Evolutionary conservation across 768 basidiomycete genomes (phyloP).

Genomic region (Boletus tylopilopsis): DNA sequence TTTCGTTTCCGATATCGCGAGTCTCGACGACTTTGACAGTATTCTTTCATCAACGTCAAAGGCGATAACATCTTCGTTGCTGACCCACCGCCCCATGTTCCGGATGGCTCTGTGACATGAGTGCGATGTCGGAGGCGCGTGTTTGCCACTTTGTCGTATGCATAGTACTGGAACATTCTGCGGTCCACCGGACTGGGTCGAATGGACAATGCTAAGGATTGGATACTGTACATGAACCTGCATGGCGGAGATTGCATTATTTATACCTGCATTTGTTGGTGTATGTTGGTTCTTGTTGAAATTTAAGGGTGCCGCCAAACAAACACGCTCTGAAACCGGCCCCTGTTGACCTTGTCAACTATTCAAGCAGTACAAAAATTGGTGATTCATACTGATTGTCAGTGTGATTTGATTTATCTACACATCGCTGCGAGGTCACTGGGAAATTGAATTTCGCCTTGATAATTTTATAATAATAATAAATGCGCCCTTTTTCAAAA

Average conservation of each 20-base stretch:
- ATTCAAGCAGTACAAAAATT: neutral
- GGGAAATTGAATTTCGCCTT: too few species aligned
- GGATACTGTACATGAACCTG: slow-evolving; percentile 8
- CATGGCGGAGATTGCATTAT: too few species aligned
- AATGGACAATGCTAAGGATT: slow-evolving; percentile 16
- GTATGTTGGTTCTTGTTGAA: slow-evolving; percentile 17
- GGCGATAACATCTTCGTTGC: slow-evolving; percentile 47
- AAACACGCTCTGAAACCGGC: too few species aligned
- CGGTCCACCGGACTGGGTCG: neutral
- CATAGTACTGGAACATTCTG: neutral
- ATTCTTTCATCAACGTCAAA: slow-evolving; percentile 52
- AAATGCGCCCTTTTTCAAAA: neutral
- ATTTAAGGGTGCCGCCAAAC: slow-evolving; percentile 11
- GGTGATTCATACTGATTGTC: too few species aligned
- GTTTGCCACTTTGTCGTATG: slow-evolving; percentile 2
- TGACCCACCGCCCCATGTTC: slow-evolving; percentile 11
- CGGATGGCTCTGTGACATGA: slow-evolving; percentile 14
- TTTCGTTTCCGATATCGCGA: too few species aligned
- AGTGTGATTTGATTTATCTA: too few species aligned
- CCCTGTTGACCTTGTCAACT: too few species aligned
- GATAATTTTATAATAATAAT: too few species aligned
- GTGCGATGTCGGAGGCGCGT: neutral
- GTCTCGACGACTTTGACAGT: slow-evolving; percentile 30
- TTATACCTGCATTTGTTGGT: neutral
- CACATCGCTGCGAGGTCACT: too few species aligned